Evolutionary conservation across 208 protist genomes (phyloP).

Genomic region (Leishmania tarentolae): DNA sequence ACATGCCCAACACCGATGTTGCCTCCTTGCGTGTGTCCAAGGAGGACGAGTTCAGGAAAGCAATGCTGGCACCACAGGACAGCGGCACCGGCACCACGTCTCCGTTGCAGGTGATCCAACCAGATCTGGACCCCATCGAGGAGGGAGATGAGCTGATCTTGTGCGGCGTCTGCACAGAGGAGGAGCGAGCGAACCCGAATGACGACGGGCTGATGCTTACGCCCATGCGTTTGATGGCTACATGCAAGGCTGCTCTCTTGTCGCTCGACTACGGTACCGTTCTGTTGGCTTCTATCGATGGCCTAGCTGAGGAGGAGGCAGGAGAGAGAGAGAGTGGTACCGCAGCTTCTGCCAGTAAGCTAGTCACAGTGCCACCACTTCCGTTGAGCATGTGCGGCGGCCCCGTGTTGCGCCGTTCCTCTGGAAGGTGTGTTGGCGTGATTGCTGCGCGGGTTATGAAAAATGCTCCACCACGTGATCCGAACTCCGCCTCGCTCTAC

Average conservation of each 20-base stretch:
- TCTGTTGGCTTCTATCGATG: conserved; percentile 56
- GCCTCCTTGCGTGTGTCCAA: conserved; percentile 53
- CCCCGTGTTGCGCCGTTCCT: conserved; percentile 78
- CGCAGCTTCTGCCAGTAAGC: not conserved
- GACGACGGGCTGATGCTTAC: conserved; percentile 68
- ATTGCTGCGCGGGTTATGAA: conserved; percentile 72
- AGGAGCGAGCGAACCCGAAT: conserved; percentile 83
- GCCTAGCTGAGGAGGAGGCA: conserved; percentile 2
- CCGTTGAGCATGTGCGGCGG: conserved; percentile 84
- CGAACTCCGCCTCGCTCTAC: conserved; percentile 43
- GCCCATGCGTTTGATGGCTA: conserved; percentile 43
- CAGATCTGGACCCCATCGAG: conserved; percentile 69
- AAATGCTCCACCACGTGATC: conserved; percentile 58
- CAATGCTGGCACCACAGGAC: not conserved
- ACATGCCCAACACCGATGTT: conserved; percentile 80
- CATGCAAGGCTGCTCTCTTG: conserved; percentile 72
- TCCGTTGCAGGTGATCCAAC: conserved; percentile 49
- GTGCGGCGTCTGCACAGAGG: conserved; percentile 52
- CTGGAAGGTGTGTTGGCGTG: conserved; percentile 86
- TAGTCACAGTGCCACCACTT: conserved; percentile 29
- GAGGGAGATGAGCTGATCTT: conserved; percentile 68
- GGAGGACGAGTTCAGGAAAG: conserved; percentile 41
- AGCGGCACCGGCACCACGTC: not conserved
- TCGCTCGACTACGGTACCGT: conserved; percentile 90
- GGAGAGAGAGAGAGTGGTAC: not conserved